Base-by-base conservation (phyloP, 371 early-diverging fungal species). In the Mortierella sp. region DNA sequence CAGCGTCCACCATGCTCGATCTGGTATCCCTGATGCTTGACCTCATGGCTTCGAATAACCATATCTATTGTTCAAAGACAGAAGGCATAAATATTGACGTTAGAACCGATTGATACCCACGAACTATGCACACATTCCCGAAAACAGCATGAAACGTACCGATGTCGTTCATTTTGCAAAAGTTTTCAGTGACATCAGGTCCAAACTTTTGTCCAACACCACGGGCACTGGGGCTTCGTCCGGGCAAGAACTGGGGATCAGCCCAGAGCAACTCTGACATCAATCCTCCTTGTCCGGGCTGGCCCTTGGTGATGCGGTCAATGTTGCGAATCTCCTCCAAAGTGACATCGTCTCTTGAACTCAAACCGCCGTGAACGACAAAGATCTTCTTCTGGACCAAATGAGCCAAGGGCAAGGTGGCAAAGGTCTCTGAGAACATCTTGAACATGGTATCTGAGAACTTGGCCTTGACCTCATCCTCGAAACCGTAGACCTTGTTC, bases 401-500 rank as follows among this genome's bases (percentile, higher is more conserved):
- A 80, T 99, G 96, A 0, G 97, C 97, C 73, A 99, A 85, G 4
- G 99, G 99, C 52, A 99, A 84, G 6, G 97, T 96, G 79, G 97
- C 95, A 90, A 99, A 99, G 2, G 97, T 95, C 88, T 99, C 98
- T 26, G 96, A 95, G 84, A 99, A 99, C 76, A 97, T 88, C 79
- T 94, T 95, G 91, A 99, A 99, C 91, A 98, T 92, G 63, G 93
- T 89, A 55, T 95, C 95, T 70, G 94, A 93, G 88, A 97, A 99
- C 91, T 99, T 99, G 87, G 95, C 95, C 87, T 95, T 96, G 76
- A 98, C 96, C 89, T 99, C 99, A 34, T 98, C 99, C 90, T 99
- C 98, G 81, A 99, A 99, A 2, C 99, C 99, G 88, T 99, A 99
- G 44, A 97, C 96, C 91, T 96, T 96, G 92, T 99, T 99, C 97